Evolutionary conservation across 2,329 filamentous ascomycete species (phyloP), one percentile per base, ranked within the genome.

Genomic region (Bipolaris gigantea): DNA sequence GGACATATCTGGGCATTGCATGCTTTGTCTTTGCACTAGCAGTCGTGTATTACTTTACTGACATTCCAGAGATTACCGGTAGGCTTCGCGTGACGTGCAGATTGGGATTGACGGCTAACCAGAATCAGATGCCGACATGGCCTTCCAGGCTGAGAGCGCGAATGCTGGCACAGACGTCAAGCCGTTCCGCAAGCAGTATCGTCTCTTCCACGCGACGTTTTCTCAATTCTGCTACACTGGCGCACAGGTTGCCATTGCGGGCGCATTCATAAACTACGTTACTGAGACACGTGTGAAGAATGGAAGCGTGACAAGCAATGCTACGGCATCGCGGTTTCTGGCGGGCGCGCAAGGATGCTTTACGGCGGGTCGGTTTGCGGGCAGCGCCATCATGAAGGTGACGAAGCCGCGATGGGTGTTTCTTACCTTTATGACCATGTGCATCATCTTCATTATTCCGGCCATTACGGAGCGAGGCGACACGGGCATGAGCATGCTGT

Each of bases 141-240:
- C 76, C 5, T 76, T 80, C 32, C 80, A 84, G 63, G 81, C 71
- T 11, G 62, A 67, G 38, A 64, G 62, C 21, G 70, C 72, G 15
- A 66, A 73, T 39, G 71, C 67, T 11, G 69, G 66, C 2, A 69
- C 71, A 5, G 70, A 80, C 48, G 69, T 76, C 23, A 77, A 81
- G 50, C 82, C 83, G 0, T 79, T 87, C 62, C 66, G 69, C 48
- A 84, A 82, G 60, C 84, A 87, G 69, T 91, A 88, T 72, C 84
- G 85, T 21, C 79, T 92, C 2, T 91, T 92, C 79, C 88, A 90
- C 64, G 89, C 88, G 11, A 83, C 88, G 0, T 83, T 86, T 62
- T 87, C 88, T 0, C 89, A 93, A 62, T 92, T 92, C 74, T 89
- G 86, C 70, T 94, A 93, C 71, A 88, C 89, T 0, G 89, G 89